Evolutionary conservation across 331 rosid species (phyloP).

Genomic region (Pyracantha coccinea): DNA sequence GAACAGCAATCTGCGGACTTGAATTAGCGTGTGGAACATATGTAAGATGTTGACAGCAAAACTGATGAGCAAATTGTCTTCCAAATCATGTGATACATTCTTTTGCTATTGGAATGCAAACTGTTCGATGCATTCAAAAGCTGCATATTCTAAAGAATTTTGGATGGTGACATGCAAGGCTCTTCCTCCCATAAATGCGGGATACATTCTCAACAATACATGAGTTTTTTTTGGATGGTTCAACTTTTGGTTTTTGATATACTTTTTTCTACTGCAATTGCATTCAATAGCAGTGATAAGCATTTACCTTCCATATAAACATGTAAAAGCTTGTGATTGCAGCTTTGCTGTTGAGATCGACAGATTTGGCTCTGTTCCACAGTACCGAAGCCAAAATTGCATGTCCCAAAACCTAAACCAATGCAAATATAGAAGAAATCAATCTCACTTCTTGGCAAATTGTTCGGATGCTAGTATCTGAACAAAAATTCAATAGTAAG

Average conservation of each 20-base stretch:
- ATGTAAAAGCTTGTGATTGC: slow-evolving; percentile 87
- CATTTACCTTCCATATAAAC: slow-evolving; percentile 93
- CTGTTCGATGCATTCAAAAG: too few species aligned
- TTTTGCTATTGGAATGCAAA: too few species aligned
- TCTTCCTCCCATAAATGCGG: too few species aligned
- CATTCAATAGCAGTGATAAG: background rate
- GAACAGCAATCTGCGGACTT: background rate
- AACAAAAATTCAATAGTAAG: background rate
- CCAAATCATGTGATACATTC: too few species aligned
- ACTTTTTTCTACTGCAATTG: background rate
- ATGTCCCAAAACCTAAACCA: slow-evolving; percentile 67
- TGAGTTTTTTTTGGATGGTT: background rate
- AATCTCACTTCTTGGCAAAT: slow-evolving; percentile 4
- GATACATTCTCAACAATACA: too few species aligned
- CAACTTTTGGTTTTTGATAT: background rate
- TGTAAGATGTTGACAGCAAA: background rate
- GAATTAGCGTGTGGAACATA: background rate
- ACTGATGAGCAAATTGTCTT: background rate
- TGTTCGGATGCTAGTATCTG: background rate
- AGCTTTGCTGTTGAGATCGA: slow-evolving; percentile 73
- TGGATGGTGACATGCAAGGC: too few species aligned
- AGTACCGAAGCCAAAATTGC: slow-evolving; percentile 53
- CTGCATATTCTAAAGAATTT: too few species aligned
- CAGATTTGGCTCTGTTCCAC: slow-evolving; percentile 73
- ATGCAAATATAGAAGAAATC: slow-evolving; percentile 8